Conservation (phyloP, 2,329 filamentous ascomycete genomes). For the Cytospora schulzeri region DNA sequence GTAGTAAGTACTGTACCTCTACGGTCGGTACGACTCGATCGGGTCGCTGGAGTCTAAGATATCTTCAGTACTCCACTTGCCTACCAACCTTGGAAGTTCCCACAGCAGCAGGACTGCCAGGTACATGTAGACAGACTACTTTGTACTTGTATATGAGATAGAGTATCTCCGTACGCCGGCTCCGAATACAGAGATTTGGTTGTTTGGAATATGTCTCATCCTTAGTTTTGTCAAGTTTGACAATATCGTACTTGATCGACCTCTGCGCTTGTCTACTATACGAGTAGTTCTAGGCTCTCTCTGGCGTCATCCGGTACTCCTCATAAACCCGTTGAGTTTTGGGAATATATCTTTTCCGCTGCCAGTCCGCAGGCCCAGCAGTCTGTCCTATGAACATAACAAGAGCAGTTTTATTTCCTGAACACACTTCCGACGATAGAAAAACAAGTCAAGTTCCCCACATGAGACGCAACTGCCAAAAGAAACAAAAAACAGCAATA, state of each 20-base stretch:
- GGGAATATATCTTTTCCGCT: slow-evolving; percentile 29
- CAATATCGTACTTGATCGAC: neutral
- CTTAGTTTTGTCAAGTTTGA: neutral
- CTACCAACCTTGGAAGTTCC: neutral
- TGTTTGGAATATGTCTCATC: neutral
- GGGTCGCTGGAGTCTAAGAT: no score
- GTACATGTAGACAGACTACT: neutral
- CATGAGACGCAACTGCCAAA: neutral
- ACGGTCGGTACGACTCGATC: no score
- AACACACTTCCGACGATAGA: neutral
- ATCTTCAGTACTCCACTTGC: neutral
- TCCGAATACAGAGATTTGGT: neutral
- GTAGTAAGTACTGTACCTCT: neutral
- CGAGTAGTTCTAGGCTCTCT: neutral
- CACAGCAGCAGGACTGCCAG: no score
- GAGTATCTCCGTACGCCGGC: neutral
- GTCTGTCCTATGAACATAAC: neutral
- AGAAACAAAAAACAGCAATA: neutral
- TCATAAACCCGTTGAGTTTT: neutral
- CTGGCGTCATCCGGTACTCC: slow-evolving; percentile 2
- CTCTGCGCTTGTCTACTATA: neutral
- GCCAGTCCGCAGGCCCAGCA: neutral
- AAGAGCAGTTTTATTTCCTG: neutral
- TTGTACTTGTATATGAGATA: neutral
- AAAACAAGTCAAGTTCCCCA: neutral